Evolutionary conservation across 2,329 filamentous ascomycete species (phyloP).

Genomic region (Chrysoporthe deuterocubensis): DNA sequence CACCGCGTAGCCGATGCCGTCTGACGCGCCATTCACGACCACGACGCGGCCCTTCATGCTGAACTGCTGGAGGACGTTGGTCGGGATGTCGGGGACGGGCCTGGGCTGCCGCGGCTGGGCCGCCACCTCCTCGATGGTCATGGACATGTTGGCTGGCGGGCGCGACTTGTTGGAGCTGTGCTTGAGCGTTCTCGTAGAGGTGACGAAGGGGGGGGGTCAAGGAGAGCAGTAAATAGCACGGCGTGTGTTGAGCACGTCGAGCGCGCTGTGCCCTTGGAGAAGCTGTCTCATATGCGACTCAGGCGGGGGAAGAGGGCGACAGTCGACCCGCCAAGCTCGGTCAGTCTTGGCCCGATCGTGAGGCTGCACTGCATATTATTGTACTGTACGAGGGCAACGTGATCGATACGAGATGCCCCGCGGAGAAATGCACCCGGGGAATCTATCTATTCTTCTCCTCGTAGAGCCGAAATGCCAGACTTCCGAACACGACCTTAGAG

Average conservation of each 20-base stretch:
- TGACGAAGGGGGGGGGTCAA: background rate
- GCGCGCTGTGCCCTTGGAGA: background rate
- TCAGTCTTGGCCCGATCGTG: constrained; percentile 15
- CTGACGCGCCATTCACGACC: constrained; percentile 49
- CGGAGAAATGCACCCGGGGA: too few relatives aligned
- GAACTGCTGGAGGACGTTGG: constrained; percentile 51
- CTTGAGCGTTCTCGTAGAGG: background rate
- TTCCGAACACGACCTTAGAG: too few relatives aligned
- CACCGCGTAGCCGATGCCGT: constrained; percentile 50
- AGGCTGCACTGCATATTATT: background rate
- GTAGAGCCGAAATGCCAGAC: too few relatives aligned
- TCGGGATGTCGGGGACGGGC: constrained; percentile 43
- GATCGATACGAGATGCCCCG: background rate
- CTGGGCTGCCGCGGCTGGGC: constrained; percentile 41
- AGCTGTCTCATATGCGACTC: background rate
- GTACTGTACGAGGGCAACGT: background rate
- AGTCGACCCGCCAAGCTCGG: constrained; percentile 19
- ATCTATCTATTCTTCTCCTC: too few relatives aligned
- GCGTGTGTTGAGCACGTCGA: background rate
- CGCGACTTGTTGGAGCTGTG: background rate
- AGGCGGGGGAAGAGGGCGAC: constrained; percentile 7
- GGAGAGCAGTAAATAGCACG: background rate
- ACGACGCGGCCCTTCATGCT: constrained; percentile 46
- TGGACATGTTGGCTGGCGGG: constrained; percentile 39
- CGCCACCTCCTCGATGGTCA: constrained; percentile 40